Evolutionary conservation across 768 basidiomycete species (phyloP), one percentile per base, ranked within the genome.

Genomic region (Sarcodon aspratus): DNA sequence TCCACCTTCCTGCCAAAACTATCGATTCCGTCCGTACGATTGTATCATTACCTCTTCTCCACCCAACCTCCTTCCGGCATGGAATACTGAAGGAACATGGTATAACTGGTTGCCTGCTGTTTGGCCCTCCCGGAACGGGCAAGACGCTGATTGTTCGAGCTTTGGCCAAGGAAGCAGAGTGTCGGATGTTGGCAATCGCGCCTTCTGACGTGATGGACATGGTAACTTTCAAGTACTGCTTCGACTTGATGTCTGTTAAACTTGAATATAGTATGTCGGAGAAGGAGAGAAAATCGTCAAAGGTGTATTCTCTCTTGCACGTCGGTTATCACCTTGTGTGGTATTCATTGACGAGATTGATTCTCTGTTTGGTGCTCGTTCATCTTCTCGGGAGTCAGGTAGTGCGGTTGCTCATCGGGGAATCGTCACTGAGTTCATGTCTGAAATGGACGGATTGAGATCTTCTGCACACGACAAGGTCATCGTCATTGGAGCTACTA

Each of bases 141-240:
- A 95, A 95, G 66, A 94, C 92, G 0, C 69, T 94, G 12, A 75
- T 92, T 9, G 90, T 91, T 9, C 80, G 91, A 44, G 93, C 93
- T 15, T 73, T 97, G 9, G 94, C 94, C 3, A 87, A 85, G 58
- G 93, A 96, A 63, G 90, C 90, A 44, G 94, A 92, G 4, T 93
- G 91, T 55, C 75, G 90, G 45, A 97, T 97, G 93, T 67, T 97
- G 59, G 78, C 82, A 9, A 74, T 97, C 44, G 84, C 87, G 40
- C 90, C 93, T 6, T 90, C 91, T 9, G 93, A 97, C 60, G 87
- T 97, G 43, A 91, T 94, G 82, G 92, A 96, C 61, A 94, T 94
- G 89, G 89, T 89, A 52, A 43, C 74, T 61, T 50, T 45, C 53
- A 49, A 7, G 36, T 47, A 17, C 52, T 45, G 11, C 17, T 18